Base-by-base conservation (phyloP, 768 basidiomycete genomes). In the Lentinula lateritia region DNA sequence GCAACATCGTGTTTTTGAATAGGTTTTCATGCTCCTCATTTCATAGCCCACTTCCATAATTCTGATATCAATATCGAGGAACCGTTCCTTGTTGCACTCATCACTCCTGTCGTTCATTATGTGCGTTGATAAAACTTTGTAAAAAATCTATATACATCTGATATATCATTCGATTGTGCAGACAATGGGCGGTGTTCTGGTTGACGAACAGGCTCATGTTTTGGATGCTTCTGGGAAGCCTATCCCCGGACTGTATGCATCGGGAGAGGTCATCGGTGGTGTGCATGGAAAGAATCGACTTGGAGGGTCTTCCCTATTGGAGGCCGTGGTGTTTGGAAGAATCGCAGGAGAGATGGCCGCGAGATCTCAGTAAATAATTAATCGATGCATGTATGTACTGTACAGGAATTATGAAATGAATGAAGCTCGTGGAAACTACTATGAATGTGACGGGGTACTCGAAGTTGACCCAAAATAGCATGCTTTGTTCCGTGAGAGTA, bases 301-400 rank as follows among this genome's bases (percentile, higher is more conserved):
- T 42, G 70, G 68, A 48, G 70, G 70, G 1, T 70, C 69, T 54
- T 70, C 69, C 28, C 48, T 71, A 34, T 57, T 71, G 15, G 70
- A 71, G 62, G 68, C 68, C 16, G 69, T 70, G n/a, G 70, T 71
- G 18, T 71, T 71, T 64, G 70, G 70, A 46, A 56, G 70, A 34
- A 61, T 71, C 38, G 69, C 69, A 3, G 70, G 70, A 8, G 60
- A 59, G n/a, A 60, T 57, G 0, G 69, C 69, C 5, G 70, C 61
- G 23, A 54, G 58, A 52, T 46, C 34, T 36, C 8, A 48, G 13
- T 48, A 48, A 48, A 10, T 12, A 45, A 50, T 50, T 32, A 15
- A 50, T 28, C 28, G 3, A 28, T 28, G 28, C 28, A 28, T 28
- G 28, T 7, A 20, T 46, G 45, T 46, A 46, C 15, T n/a, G 28